A percentile compares a stretch with the other conserved stretches of the same genome.
Evolutionary conservation across 2,329 filamentous ascomycete species (phyloP).

Genomic region (Aspergillus ibericus): DNA sequence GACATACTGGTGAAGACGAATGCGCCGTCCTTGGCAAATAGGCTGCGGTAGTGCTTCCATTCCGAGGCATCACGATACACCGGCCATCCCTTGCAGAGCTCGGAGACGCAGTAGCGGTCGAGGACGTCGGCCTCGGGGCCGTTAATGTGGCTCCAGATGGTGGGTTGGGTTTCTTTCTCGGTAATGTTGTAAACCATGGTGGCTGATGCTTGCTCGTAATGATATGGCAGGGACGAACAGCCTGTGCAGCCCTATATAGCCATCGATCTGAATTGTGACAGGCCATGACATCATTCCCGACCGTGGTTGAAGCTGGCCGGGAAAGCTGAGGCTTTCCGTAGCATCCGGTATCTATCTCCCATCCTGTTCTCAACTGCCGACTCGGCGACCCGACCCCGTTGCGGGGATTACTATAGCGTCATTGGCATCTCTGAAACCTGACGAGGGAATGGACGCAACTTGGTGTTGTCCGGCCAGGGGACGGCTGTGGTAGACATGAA

Average conservation of each 20-base stretch:
- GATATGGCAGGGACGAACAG: not conserved
- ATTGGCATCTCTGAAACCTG: not conserved
- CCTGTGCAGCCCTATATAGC: not conserved
- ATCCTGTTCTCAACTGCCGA: not conserved
- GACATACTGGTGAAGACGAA: constrained; percentile 4
- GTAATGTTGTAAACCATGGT: constrained; percentile 3
- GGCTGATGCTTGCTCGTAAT: not conserved
- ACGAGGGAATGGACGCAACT: not conserved
- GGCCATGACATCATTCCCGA: not conserved
- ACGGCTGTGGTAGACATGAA: not conserved
- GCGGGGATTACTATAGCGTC: not conserved
- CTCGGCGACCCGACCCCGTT: not conserved
- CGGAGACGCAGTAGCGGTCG: constrained; percentile 1
- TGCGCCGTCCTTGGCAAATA: not conserved
- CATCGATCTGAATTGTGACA: not conserved
- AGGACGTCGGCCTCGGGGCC: not conserved
- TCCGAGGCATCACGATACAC: constrained; percentile 2
- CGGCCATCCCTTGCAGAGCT: constrained; percentile 4
- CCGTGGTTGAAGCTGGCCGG: not conserved
- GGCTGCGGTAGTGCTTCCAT: constrained; percentile 1
- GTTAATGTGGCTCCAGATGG: constrained; percentile 1
- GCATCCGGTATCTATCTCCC: not conserved
- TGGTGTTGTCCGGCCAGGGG: not conserved
- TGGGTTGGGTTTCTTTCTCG: constrained; percentile 1
- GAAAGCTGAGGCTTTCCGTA: not conserved